These are phyloP conservation scores for Candida ascalaphidarum DNA, from an alignment of 805 yeast genomes.

Conservation along the genomic window DNA sequence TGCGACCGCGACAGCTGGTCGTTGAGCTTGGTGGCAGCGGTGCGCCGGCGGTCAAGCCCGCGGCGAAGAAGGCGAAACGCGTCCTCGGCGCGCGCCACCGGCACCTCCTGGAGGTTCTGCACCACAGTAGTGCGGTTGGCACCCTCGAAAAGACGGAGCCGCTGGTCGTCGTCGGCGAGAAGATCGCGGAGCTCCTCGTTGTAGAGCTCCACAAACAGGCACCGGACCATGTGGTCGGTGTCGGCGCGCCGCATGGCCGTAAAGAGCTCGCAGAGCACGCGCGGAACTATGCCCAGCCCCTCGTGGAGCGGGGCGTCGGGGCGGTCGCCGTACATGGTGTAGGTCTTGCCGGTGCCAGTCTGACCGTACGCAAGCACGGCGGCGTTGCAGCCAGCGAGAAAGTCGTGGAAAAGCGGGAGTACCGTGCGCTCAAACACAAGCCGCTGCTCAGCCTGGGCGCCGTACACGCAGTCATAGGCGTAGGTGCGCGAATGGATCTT, in stretches of 20 bases:
- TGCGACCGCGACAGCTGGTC: slow-evolving; percentile 71
- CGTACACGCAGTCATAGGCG: slow-evolving; percentile 73
- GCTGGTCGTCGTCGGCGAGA: slow-evolving; percentile 38
- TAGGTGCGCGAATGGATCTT: slow-evolving; percentile 41
- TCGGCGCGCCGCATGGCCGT: slow-evolving; percentile 24
- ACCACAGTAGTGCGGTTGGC: slow-evolving; percentile 32
- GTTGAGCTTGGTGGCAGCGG: slow-evolving; percentile 68
- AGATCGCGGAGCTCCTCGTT: slow-evolving; percentile 81
- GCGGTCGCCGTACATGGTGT: slow-evolving; percentile 53
- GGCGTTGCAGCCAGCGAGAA: slow-evolving; percentile 52
- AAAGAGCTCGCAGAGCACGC: slow-evolving; percentile 45
- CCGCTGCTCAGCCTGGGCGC: slow-evolving; percentile 71
- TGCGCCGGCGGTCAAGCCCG: slow-evolving; percentile 54
- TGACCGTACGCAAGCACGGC: slow-evolving; percentile 75
- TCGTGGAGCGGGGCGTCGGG: slow-evolving; percentile 9
- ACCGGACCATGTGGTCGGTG: slow-evolving; percentile 56
- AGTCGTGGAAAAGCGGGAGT: slow-evolving; percentile 63
- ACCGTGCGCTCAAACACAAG: slow-evolving; percentile 62
- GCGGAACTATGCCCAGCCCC: slow-evolving; percentile 52
- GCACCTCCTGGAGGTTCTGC: slow-evolving; percentile 58
- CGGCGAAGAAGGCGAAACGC: slow-evolving; percentile 48
- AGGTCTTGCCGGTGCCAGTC: slow-evolving; percentile 87
- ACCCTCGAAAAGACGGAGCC: slow-evolving; percentile 33
- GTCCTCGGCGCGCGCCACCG: slow-evolving; percentile 43
- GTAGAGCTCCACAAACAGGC: slow-evolving; percentile 79